These are phyloP conservation scores for Ogataea nonfermentans DNA, from an alignment of 805 yeast genomes.

Conservation along the genomic window DNA sequence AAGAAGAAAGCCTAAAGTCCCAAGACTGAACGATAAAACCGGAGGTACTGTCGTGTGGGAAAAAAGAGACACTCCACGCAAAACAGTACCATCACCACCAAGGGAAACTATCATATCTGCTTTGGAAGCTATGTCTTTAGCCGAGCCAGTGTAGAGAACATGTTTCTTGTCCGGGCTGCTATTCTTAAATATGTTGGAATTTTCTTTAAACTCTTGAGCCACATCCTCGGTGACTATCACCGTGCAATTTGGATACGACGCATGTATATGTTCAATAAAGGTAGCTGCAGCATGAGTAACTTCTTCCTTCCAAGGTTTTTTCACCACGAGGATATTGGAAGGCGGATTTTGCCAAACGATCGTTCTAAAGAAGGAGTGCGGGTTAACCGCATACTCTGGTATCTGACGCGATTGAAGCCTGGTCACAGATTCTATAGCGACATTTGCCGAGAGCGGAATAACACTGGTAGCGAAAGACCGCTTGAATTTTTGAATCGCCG, in stretches of 20 bases:
- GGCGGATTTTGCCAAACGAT: constrained; percentile 72
- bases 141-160: constrained; percentile 56
- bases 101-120: constrained; percentile 81
- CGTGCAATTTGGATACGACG: constrained; percentile 65
- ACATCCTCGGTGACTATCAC: constrained; percentile 75
- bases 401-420: constrained; percentile 22
- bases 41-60: constrained; percentile 79
- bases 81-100: constrained; percentile 96
- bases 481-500: neutral
- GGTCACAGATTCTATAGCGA: constrained; percentile 11
- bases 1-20: constrained; percentile 83
- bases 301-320: constrained; percentile 73
- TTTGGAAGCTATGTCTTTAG: constrained; percentile 54
- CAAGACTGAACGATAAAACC: constrained; percentile 81
- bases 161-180: constrained; percentile 21
- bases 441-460: neutral
- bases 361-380: constrained; percentile 60
- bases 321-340: constrained; percentile 73
- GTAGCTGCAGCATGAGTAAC: constrained; percentile 66
- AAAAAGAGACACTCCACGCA: constrained; percentile 79
- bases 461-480: neutral
- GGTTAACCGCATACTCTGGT: constrained; percentile 54
- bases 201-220: constrained; percentile 51
- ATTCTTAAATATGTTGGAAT: constrained; percentile 1
- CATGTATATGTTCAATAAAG: constrained; percentile 60